Percentiles rank a stretch among this genome's conserved stretches.
Conservation (phyloP, 2,329 filamentous ascomycete genomes). For the Davidsoniella virescens region DNA sequence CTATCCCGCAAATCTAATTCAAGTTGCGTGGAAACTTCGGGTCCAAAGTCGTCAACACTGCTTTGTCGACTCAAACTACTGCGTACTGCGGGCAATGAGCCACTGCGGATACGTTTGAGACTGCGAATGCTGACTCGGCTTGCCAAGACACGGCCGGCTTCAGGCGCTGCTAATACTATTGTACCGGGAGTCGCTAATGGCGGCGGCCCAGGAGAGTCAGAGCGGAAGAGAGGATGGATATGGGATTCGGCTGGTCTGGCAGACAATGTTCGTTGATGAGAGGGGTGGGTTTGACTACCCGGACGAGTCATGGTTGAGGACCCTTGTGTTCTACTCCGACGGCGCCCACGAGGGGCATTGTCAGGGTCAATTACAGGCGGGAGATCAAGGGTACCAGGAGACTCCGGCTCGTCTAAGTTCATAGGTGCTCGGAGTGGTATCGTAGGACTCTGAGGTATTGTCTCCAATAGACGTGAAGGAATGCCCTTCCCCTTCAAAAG, state of each 20-base stretch:
- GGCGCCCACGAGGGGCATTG: constrained; percentile 2
- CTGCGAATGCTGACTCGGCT: constrained; percentile 38
- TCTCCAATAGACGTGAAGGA: constrained; percentile 12
- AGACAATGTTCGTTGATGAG: constrained; percentile 6
- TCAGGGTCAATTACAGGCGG: constrained; percentile 11
- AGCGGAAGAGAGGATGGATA: constrained; percentile 64
- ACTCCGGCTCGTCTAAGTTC: not conserved
- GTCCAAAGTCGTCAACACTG: constrained; percentile 32
- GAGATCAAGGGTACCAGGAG: constrained; percentile 4
- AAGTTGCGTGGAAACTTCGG: constrained; percentile 3
- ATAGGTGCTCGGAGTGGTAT: constrained; percentile 3
- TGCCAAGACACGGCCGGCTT: constrained; percentile 30
- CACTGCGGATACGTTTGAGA: constrained; percentile 37
- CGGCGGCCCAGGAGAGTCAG: constrained; percentile 52
- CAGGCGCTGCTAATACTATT: constrained; percentile 52
- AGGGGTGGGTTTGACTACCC: not conserved
- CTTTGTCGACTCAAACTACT: constrained; percentile 33
- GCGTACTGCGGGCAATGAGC: constrained; percentile 31
- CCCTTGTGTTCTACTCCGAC: constrained; percentile 11
- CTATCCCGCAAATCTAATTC: not conserved
- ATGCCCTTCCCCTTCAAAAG: constrained; percentile 10
- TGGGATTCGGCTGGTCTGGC: constrained; percentile 39
- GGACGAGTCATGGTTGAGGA: constrained; percentile 2
- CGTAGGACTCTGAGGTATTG: constrained; percentile 12
- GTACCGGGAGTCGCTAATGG: constrained; percentile 52